Base-by-base conservation (phyloP, 768 basidiomycete genomes). In the Gautieria morchelliformis region DNA sequence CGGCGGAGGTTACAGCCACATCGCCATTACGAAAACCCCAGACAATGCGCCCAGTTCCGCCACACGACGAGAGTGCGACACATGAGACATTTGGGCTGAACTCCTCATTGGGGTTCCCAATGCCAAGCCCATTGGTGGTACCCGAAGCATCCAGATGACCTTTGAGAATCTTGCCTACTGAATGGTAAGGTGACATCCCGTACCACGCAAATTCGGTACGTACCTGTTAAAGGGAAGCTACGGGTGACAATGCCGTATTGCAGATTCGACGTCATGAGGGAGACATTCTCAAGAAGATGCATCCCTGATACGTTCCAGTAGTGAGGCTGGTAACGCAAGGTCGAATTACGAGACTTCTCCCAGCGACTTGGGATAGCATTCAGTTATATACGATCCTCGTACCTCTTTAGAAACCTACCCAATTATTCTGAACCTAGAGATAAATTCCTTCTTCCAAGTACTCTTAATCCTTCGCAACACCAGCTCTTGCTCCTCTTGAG, bases 11-110 rank as follows among this genome's bases (percentile, higher is more conserved):
- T 32, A 88, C 72, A 0, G 82, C 76, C 8, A 93, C 76, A 54
- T 83, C 81, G 30, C 89, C 90, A 50, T 76, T 79, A 24, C 74
- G 71, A 63, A 81, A 85, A 4, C 89, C 90, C 90, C 89, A 92
- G 6, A 81, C 70, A 12, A 87, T 74, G 55, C 80, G 81, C 10
- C 80, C 87, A 0, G 83, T 82, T 5, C 79, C 79, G 4, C 85
- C 84, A 24, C 81, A 78, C 0, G 86, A 83, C 17, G 76, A 63
- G 22, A 89, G 69, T 15, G 58, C 50, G 24, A 61, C 52, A 33
- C 42, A 57, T 14, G 83, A 79, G 11, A 89, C 75, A 52, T 88
- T 75, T 2, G 87, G 85, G 1, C 79, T 75, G 60, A 89, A 85
- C 63, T 89, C 86, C 12, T 78, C 78, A 62, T 89, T 88, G 4